Base-by-base conservation (phyloP, 2,329 filamentous ascomycete species). In the Ramichloridium luteum region DNA sequence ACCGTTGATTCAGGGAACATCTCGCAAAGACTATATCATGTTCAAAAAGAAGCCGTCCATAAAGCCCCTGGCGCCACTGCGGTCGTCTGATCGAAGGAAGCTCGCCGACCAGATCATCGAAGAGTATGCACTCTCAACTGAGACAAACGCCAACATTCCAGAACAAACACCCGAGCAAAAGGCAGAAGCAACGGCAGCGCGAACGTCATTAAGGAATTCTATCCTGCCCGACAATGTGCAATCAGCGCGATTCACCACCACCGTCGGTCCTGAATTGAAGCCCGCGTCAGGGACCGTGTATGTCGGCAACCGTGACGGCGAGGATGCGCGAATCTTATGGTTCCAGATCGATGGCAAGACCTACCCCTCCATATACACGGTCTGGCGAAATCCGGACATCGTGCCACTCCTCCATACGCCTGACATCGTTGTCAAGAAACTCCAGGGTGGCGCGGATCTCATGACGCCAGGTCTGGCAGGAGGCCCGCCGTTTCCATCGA, bases 381-480 rank as follows among this genome's bases (percentile, higher is more conserved):
- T 80, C 37, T 80, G 76, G 76, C 64, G 67, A 35, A 72, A 77
- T 44, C 63, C 74, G 3, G 59, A 62, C 16, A 56, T 80, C 10
- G 56, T 78, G 0, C 72, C 76, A 0, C 52, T 80, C 17, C 60
- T 80, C n/a, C 67, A 77, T 43, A 79, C 76, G 0, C 72, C 71
- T 3, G 60, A 64, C 6, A 64, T 72, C 14, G 70, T 74, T 3
- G 67, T 79, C 47, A 61, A 68, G 38, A 79, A 78, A 53, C 56
- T 80, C 6, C 69, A 68, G 35, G 65, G 67, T 5, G 76, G 76
- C 3, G 74, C 76, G 13, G 74, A 79, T 51, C 57, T 80, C 28
- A 80, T 80, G 76, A 77, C 70, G 1, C 76, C 76, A 2, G 76
- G 76, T 6, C 55, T 80, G 10, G 67, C 74, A 16, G 66, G 70